phyloP scores from a whole-genome alignment of 176 grass and related monocot genomes.

The Ampelocalamus luodianensis region DNA sequence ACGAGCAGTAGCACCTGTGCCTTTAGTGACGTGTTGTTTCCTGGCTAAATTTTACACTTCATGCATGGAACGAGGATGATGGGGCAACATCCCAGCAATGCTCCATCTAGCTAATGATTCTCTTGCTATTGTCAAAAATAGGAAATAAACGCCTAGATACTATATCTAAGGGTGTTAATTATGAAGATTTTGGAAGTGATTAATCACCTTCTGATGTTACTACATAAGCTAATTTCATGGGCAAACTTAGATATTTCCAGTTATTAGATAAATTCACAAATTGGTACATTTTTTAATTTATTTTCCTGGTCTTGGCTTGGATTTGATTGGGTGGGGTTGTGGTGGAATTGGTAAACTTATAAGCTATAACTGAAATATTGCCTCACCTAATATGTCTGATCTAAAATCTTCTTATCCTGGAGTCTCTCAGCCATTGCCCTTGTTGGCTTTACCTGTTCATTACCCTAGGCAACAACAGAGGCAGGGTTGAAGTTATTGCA shows the following conservation, averaged over 20 bases:
- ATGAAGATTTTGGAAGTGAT: constrained; percentile 89
- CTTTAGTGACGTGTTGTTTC: too few relatives aligned
- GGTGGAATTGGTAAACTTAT: not conserved
- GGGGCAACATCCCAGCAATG: not conserved
- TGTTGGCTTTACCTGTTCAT: not conserved
- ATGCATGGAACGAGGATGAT: too few relatives aligned
- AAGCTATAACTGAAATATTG: not conserved
- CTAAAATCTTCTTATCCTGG: not conserved
- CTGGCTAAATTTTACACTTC: too few relatives aligned
- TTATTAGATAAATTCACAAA: constrained; percentile 26
- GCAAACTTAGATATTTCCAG: constrained; percentile 16
- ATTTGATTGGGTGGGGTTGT: constrained; percentile 12
- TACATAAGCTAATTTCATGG: constrained; percentile 52
- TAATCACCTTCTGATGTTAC: constrained; percentile 49
- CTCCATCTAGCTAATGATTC: constrained; percentile 43
- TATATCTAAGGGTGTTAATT: constrained; percentile 89
- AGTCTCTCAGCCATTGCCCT: not conserved
- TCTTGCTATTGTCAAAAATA: constrained; percentile 55
- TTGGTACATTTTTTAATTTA: not conserved
- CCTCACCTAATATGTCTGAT: not conserved
- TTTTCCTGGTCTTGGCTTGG: constrained; percentile 22
- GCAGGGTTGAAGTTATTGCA: not conserved
- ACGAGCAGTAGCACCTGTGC: too few relatives aligned
- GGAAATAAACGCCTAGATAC: constrained; percentile 84
- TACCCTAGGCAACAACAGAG: not conserved